These are phyloP conservation scores for Gossypium schwendimanii DNA, from an alignment of 441 rosid genomes.

Conservation along the genomic window DNA sequence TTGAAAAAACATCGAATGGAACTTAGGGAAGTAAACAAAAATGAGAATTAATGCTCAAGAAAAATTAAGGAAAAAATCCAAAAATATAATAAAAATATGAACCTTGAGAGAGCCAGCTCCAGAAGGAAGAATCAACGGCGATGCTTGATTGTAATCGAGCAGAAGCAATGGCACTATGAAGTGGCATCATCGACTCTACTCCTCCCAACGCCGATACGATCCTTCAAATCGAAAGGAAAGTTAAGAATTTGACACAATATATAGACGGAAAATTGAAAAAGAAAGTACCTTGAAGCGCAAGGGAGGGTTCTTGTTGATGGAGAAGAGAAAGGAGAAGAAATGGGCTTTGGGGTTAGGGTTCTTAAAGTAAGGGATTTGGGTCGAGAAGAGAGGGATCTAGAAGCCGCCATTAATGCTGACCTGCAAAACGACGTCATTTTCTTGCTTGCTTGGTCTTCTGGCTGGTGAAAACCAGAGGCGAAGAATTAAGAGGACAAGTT, in stretches of 20 bases:
- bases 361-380: constrained; percentile 38
- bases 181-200: constrained; percentile 69
- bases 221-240: constrained; percentile 24
- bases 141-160: constrained; percentile 73
- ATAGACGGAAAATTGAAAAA: background rate
- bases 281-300: constrained; percentile 49
- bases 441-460: background rate
- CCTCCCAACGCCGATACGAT: constrained; percentile 51
- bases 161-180: constrained; percentile 75
- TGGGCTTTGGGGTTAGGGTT: constrained; percentile 21
- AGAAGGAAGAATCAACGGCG: constrained; percentile 70
- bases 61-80: background rate
- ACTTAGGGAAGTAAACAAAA: background rate
- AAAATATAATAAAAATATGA: background rate
- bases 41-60: background rate
- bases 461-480: background rate
- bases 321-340: constrained; percentile 34
- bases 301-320: constrained; percentile 34
- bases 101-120: constrained; percentile 96
- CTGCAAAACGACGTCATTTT: constrained; percentile 70
- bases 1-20: background rate
- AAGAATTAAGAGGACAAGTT: background rate
- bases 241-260: background rate
- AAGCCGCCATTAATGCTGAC: constrained; percentile 42
- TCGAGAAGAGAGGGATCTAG: constrained; percentile 47